Evolutionary conservation across 371 early-diverging fungal genomes (phyloP).

Genomic region (Lichtheimia ramosa): DNA sequence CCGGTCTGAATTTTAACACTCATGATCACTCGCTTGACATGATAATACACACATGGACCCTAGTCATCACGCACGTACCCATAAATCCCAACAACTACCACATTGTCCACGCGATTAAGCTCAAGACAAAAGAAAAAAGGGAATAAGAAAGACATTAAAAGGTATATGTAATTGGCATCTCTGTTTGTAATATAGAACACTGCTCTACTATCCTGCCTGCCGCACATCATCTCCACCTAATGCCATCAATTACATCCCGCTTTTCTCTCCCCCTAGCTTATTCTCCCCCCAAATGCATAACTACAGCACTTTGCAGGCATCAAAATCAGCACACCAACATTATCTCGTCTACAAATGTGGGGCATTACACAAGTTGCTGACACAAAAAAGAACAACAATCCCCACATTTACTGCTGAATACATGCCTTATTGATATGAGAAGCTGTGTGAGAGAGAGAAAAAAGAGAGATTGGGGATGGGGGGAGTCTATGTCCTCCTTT

Average conservation of each 20-base stretch:
- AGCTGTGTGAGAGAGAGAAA: too few relatives aligned
- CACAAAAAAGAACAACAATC: not conserved
- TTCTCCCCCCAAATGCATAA: not conserved
- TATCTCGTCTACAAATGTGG: too few relatives aligned
- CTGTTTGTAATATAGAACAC: not conserved
- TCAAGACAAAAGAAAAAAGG: too few relatives aligned
- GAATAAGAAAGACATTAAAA: not conserved
- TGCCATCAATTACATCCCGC: too few relatives aligned
- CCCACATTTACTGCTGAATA: not conserved
- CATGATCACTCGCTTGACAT: not conserved
- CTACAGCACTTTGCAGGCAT: too few relatives aligned
- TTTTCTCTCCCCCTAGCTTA: not conserved
- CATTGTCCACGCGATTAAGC: too few relatives aligned
- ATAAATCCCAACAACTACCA: not conserved
- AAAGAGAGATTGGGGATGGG: too few relatives aligned
- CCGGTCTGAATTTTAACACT: not conserved
- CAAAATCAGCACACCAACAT: too few relatives aligned
- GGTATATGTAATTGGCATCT: not conserved
- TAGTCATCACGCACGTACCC: not conserved
- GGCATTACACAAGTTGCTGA: not conserved
- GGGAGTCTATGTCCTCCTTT: not conserved
- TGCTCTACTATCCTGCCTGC: conserved; percentile 1
- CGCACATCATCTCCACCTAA: not conserved
- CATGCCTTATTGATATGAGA: not conserved
- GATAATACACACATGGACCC: not conserved